These are phyloP conservation scores for Aegilops sharonensis DNA, from an alignment of 176 grass and related monocot genomes.

Conservation along the genomic window DNA sequence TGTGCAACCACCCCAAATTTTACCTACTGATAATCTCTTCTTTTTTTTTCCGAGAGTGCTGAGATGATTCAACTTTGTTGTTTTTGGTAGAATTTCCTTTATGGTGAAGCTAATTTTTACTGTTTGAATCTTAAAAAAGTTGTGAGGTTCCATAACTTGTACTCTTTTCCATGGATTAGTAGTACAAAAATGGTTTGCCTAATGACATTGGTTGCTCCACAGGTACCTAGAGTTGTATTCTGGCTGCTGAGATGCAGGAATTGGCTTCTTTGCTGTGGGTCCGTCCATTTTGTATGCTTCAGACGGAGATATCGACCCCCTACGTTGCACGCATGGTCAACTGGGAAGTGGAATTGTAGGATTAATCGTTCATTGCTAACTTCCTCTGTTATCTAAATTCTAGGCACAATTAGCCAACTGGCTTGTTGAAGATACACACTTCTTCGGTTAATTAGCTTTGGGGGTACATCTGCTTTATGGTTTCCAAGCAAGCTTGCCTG, in stretches of 20 bases:
- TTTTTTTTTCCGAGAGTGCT: not conserved
- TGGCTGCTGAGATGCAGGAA: not conserved
- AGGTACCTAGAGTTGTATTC: not conserved
- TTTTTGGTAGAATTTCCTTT: too few species aligned
- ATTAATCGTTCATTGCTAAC: not conserved
- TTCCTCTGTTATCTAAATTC: not conserved
- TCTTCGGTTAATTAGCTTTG: not conserved
- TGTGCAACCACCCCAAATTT: not conserved
- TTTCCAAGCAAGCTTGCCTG: not conserved
- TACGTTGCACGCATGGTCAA: not conserved
- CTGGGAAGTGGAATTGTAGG: not conserved
- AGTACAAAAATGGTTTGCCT: not conserved
- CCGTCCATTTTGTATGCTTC: not conserved
- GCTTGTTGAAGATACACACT: not conserved
- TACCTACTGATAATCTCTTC: not conserved
- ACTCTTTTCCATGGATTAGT: not conserved
- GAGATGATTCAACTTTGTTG: too few species aligned
- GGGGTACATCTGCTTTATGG: not conserved
- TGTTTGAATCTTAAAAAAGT: not conserved
- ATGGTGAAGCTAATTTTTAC: too few species aligned
- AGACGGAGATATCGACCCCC: too few species aligned
- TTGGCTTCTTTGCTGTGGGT: not conserved
- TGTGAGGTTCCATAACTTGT: not conserved
- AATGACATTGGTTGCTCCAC: not conserved
- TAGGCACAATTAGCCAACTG: not conserved